Conservation (phyloP, 352 stramenopile species). For the Paralagenidium karlingii region DNA sequence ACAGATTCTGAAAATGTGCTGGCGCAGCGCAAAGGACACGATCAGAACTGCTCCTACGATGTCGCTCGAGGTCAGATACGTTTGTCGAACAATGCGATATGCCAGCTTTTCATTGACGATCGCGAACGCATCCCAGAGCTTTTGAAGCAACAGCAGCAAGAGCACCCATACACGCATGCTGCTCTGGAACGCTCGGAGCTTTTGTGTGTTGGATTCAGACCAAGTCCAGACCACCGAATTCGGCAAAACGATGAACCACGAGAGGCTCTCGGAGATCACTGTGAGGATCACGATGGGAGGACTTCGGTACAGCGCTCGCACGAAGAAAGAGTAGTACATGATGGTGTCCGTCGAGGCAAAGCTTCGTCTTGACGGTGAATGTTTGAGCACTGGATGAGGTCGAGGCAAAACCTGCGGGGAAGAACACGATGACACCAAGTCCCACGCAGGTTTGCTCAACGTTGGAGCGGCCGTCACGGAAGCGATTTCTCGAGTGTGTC, state of each 20-base stretch:
- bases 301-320: conserved; percentile 39
- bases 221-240: conserved; percentile 33
- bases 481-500: neutral
- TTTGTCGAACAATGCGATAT: conserved; percentile 20
- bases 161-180: conserved; percentile 38
- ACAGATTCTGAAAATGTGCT: conserved; percentile 7
- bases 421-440: neutral
- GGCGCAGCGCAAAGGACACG: conserved; percentile 4
- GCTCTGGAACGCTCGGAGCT: conserved; percentile 13
- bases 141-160: conserved; percentile 18
- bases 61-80: conserved; percentile 13
- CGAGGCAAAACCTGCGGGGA: conserved; percentile 6
- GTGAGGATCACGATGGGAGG: conserved; percentile 19
- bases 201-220: conserved; percentile 10
- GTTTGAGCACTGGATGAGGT: conserved; percentile 1
- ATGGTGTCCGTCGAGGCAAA: conserved; percentile 17
- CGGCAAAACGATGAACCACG: conserved; percentile 33
- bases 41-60: conserved; percentile 1
- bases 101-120: conserved; percentile 18
- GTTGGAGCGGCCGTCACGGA: too few relatives aligned
- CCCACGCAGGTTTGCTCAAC: too few relatives aligned
- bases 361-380: conserved; percentile 18
- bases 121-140: conserved; percentile 20
- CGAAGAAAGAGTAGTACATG: conserved; percentile 13
- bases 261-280: conserved; percentile 24